Conservation (phyloP, 768 basidiomycete species). For the Russula lepida region DNA sequence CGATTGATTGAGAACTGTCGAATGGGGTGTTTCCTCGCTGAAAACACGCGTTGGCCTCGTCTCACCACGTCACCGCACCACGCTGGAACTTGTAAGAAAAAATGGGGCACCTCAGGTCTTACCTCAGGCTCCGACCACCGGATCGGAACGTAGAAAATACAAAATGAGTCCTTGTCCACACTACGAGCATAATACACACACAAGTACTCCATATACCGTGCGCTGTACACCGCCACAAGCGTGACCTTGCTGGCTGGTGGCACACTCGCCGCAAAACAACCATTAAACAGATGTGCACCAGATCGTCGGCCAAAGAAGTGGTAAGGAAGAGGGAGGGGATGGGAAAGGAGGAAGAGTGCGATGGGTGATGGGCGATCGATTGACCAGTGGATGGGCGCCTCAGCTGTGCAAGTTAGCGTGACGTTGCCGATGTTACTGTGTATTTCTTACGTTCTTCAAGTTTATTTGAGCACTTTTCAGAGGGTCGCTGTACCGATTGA, state of each 20-base stretch:
- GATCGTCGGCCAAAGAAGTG: neutral
- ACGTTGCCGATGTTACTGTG: too few species aligned
- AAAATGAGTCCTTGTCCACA: neutral
- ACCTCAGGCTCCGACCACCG: neutral
- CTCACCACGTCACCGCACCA: too few species aligned
- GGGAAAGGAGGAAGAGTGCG: neutral
- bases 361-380: neutral
- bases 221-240: too few species aligned
- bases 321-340: neutral
- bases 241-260: too few species aligned
- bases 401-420: too few species aligned
- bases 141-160: neutral
- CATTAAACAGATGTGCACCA: neutral
- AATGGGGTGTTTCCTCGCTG: too few species aligned
- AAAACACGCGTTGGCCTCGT: too few species aligned
- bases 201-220: neutral
- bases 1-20: too few species aligned
- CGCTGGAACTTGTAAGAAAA: neutral
- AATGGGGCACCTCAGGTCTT: neutral
- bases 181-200: neutral
- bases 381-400: too few species aligned
- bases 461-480: too few species aligned
- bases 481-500: too few species aligned
- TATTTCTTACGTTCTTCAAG: too few species aligned
- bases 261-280: neutral